Conservation (phyloP, 2,329 filamentous ascomycete species). For the Nemania serpens region DNA sequence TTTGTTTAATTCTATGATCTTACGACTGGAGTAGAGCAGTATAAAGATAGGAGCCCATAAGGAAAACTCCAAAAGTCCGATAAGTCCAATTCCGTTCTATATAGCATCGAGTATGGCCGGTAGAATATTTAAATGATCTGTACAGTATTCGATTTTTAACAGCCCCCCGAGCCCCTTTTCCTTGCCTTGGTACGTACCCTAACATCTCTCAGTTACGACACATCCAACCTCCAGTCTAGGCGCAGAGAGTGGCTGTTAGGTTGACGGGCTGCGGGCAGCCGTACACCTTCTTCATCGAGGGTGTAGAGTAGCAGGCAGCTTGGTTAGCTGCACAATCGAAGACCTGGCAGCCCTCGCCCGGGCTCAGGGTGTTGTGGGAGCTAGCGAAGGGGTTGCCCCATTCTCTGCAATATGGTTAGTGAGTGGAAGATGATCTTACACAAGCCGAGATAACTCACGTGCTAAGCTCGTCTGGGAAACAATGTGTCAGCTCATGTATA, state of each 20-base stretch:
- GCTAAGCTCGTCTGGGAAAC: conserved; percentile 45
- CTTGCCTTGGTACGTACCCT: background rate
- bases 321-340: conserved; percentile 47
- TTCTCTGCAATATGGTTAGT: conserved; percentile 33
- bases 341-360: conserved; percentile 44
- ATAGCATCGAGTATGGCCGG: too few species aligned
- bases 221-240: background rate
- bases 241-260: conserved; percentile 43
- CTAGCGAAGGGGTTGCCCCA: conserved; percentile 49
- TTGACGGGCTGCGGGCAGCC: conserved; percentile 48
- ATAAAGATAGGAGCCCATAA: too few species aligned
- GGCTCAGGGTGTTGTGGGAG: conserved; percentile 44
- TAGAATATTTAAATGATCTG: too few species aligned
- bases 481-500: conserved; percentile 1
- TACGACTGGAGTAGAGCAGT: too few species aligned
- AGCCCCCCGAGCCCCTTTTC: too few species aligned
- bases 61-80: too few species aligned
- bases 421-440: background rate
- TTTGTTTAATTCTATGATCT: too few species aligned
- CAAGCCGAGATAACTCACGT: conserved; percentile 33
- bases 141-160: too few species aligned
- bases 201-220: background rate
- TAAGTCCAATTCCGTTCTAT: too few species aligned
- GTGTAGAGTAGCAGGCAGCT: conserved; percentile 47
- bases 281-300: conserved; percentile 45